Conservation (phyloP, 257 asterid genomes). For the Solanum pinnatisectum region DNA sequence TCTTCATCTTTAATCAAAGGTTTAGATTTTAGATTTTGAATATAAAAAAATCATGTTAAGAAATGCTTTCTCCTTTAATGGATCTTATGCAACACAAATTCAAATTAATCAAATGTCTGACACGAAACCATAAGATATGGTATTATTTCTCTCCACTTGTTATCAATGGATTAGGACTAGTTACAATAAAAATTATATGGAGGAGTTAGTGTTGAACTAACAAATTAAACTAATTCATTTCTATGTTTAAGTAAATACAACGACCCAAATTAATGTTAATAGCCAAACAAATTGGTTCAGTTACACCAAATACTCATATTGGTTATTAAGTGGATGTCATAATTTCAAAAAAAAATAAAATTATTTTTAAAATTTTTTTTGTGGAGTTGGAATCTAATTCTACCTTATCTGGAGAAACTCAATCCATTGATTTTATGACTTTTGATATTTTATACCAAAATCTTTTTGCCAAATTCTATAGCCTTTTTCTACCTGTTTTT, state of each 20-base stretch:
- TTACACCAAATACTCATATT: background rate
- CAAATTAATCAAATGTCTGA: background rate
- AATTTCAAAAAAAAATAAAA: background rate
- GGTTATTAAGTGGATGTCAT: background rate
- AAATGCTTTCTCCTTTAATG: too few species aligned
- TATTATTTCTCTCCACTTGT: background rate
- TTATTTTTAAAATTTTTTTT: background rate
- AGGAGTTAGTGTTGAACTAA: background rate
- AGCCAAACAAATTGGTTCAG: background rate
- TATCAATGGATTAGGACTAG: background rate
- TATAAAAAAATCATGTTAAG: too few species aligned
- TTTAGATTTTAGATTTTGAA: too few species aligned
- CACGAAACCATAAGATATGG: background rate
- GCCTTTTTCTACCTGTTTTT: background rate
- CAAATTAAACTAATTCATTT: background rate
- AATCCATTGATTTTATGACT: background rate
- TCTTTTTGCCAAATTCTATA: background rate
- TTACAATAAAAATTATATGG: background rate
- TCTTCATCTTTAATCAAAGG: background rate
- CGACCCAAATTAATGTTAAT: background rate
- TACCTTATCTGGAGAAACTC: background rate
- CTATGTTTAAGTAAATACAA: background rate
- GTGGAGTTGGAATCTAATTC: constrained; percentile 2
- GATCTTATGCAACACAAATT: too few species aligned
- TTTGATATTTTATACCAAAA: background rate